Conservation (phyloP, 148 eudicot species). For the Simmondsia chinensis region DNA sequence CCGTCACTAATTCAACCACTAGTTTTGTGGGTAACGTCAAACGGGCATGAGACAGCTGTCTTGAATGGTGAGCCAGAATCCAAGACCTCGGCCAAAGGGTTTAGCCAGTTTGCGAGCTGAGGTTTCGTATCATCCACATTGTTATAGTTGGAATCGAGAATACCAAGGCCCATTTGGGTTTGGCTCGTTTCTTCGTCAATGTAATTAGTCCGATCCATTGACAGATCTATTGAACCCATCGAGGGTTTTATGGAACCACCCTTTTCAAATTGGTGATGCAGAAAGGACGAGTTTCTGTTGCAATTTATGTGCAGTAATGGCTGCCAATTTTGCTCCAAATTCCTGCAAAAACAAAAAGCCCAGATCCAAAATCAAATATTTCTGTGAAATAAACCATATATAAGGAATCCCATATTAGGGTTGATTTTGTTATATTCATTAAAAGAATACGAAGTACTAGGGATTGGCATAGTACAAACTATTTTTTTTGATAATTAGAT, state of each 20-base stretch:
- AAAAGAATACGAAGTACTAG: neutral
- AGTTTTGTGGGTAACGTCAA: constrained; percentile 46
- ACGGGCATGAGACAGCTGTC: constrained; percentile 40
- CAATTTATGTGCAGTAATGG: constrained; percentile 19
- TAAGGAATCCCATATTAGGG: no score
- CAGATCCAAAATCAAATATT: neutral
- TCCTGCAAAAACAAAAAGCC: constrained; percentile 25
- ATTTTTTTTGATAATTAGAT: no score
- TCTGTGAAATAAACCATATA: neutral
- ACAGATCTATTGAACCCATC: constrained; percentile 15
- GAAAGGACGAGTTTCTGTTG: constrained; percentile 12
- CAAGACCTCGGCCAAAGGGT: constrained; percentile 79
- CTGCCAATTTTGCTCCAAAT: constrained; percentile 43
- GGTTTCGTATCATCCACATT: constrained; percentile 19
- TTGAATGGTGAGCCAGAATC: constrained; percentile 18
- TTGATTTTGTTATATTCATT: no score
- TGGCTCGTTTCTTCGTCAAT: constrained; percentile 30
- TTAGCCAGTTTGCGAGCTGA: constrained; percentile 55
- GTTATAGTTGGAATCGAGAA: constrained; percentile 15
- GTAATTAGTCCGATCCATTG: constrained; percentile 9
- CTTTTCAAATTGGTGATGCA: constrained; percentile 22
- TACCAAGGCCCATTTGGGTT: constrained; percentile 30
- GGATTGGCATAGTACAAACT: neutral
- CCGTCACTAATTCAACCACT: constrained; percentile 26
- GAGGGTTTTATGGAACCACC: constrained; percentile 24